A percentile compares a stretch with the other conserved stretches of the same genome.
Conservation (phyloP, 352 stramenopile species). For the Globisporangium takayamanum region DNA sequence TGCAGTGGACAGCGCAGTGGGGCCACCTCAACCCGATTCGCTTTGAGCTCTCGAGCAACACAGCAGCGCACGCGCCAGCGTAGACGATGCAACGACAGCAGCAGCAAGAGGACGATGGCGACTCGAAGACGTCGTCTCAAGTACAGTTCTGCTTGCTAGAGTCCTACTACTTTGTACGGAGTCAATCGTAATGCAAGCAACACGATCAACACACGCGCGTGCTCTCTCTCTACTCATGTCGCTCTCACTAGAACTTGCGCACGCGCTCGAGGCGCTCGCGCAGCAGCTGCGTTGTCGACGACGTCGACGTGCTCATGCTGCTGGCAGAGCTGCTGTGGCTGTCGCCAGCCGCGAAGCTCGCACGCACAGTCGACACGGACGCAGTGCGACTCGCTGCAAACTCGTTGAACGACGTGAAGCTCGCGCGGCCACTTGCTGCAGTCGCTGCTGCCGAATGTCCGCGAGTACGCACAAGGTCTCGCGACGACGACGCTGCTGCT, state of each 20-base stretch:
- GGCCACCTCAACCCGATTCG: slow-evolving; percentile 48
- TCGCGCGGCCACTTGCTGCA: slow-evolving; percentile 25
- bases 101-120: neutral
- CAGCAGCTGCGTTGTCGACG: slow-evolving; percentile 18
- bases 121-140: too few relatives aligned
- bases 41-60: slow-evolving; percentile 36
- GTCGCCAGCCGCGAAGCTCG: slow-evolving; percentile 1
- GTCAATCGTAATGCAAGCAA: too few relatives aligned
- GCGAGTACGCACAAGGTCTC: neutral
- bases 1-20: slow-evolving; percentile 57
- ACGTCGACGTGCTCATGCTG: slow-evolving; percentile 4
- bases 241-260: slow-evolving; percentile 14
- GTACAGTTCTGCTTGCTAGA: too few relatives aligned
- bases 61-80: slow-evolving; percentile 1
- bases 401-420: slow-evolving; percentile 43
- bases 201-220: too few relatives aligned
- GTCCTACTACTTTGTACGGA: too few relatives aligned
- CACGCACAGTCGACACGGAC: slow-evolving; percentile 4
- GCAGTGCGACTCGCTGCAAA: slow-evolving; percentile 23
- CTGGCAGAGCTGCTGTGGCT: neutral
- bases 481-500: neutral
- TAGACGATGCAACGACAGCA: neutral
- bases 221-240: too few relatives aligned
- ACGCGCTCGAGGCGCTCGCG: slow-evolving; percentile 19
- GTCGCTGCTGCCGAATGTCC: slow-evolving; percentile 11